phyloP scores from a whole-genome alignment of 768 basidiomycete species.

The Psilocybe tampanensis region DNA sequence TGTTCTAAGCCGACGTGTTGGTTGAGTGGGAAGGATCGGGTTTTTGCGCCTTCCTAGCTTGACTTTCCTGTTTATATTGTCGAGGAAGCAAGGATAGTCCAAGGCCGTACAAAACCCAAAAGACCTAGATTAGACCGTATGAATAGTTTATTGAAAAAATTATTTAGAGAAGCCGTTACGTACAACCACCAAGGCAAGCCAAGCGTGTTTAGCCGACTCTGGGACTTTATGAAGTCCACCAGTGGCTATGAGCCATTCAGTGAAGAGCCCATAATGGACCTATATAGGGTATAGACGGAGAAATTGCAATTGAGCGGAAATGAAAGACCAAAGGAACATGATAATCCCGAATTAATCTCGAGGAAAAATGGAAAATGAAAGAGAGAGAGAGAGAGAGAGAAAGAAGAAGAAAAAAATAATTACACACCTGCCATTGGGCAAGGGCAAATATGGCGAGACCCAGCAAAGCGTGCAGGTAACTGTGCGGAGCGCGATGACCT shows the following conservation, averaged over 20 bases:
- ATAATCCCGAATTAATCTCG: neutral
- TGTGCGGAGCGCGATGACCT: slow-evolving; percentile 49
- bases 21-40: slow-evolving; percentile 15
- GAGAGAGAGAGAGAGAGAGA: no score
- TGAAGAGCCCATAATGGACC: slow-evolving; percentile 53
- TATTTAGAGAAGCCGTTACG: slow-evolving; percentile 18
- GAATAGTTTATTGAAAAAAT: neutral
- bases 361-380: no score
- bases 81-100: slow-evolving; percentile 47
- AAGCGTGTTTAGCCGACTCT: slow-evolving; percentile 42
- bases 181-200: slow-evolving; percentile 47
- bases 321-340: neutral
- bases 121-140: slow-evolving; percentile 33
- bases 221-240: slow-evolving; percentile 39
- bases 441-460: slow-evolving; percentile 57
- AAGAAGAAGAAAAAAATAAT: neutral
- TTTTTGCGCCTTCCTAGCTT: slow-evolving; percentile 19
- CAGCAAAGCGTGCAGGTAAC: slow-evolving; percentile 55
- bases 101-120: slow-evolving; percentile 46
- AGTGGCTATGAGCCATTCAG: slow-evolving; percentile 40
- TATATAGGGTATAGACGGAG: no score
- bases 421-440: slow-evolving; percentile 50
- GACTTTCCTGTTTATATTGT: slow-evolving; percentile 44
- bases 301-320: slow-evolving; percentile 6
- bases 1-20: slow-evolving; percentile 10